Evolutionary conservation across 176 grass and related monocot species (phyloP).

Genomic region (Oryza nivara): DNA sequence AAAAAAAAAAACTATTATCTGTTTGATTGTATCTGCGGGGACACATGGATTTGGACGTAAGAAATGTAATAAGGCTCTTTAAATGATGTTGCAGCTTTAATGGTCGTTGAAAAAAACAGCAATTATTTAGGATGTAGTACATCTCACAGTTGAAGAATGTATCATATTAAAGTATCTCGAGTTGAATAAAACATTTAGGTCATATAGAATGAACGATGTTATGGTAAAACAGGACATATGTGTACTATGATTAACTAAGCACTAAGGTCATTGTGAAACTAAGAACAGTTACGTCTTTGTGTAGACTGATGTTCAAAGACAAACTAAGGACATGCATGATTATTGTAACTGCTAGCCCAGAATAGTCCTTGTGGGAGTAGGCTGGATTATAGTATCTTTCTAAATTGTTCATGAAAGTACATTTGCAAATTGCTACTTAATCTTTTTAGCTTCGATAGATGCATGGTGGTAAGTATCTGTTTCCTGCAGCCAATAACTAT

Average conservation of each 20-base stretch:
- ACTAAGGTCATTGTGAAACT: neutral
- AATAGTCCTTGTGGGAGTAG: neutral
- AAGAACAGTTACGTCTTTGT: neutral
- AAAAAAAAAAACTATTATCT: neutral
- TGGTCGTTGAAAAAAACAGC: neutral
- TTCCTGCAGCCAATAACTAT: neutral
- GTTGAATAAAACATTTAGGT: neutral
- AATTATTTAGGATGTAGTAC: neutral
- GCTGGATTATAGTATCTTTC: neutral
- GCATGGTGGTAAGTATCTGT: neutral
- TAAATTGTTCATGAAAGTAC: neutral
- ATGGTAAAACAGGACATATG: neutral
- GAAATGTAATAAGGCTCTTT: neutral
- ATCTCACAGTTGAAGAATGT: conserved; percentile 1
- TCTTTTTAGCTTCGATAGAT: neutral
- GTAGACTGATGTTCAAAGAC: neutral
- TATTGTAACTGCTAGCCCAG: neutral
- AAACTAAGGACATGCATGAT: neutral
- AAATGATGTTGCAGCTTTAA: neutral
- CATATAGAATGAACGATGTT: neutral
- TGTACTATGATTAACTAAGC: conserved; percentile 1
- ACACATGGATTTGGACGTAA: neutral
- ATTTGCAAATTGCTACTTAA: conserved; percentile 4
- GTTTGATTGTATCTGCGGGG: conserved; percentile 3
- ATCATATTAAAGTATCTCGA: neutral